These are phyloP conservation scores for Colletotrichum orchidophilum DNA, from an alignment of 2,329 filamentous ascomycete species.

Conservation along the genomic window DNA sequence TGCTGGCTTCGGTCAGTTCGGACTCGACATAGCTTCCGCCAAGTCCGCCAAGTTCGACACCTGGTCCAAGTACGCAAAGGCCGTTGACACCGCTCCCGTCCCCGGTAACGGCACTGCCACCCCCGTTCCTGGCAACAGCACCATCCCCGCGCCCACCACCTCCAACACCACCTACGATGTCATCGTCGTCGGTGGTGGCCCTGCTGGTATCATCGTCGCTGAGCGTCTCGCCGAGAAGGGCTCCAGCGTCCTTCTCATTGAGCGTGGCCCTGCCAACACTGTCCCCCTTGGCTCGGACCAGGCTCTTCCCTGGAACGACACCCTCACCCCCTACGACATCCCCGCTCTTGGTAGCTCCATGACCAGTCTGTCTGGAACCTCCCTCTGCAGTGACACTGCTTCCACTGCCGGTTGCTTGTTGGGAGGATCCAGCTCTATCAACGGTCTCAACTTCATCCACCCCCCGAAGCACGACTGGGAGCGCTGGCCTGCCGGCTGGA, in stretches of 20 bases:
- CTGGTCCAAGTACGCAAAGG: slow-evolving; percentile 29
- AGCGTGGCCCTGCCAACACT: slow-evolving; percentile 48
- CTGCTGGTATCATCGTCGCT: slow-evolving; percentile 47
- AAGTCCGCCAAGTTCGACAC: slow-evolving; percentile 42
- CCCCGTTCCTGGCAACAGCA: slow-evolving; percentile 37
- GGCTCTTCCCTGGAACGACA: slow-evolving; percentile 44
- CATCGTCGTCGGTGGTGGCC: slow-evolving; percentile 49
- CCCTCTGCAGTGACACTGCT: slow-evolving; percentile 47
- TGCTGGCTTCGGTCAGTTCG: slow-evolving; percentile 49
- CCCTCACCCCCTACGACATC: slow-evolving; percentile 43
- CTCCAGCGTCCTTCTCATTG: slow-evolving; percentile 47
- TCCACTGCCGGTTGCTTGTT: slow-evolving; percentile 48
- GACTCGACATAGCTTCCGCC: slow-evolving; percentile 42
- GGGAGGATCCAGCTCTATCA: slow-evolving; percentile 46
- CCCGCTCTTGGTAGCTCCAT: slow-evolving; percentile 41
- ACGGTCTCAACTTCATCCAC: slow-evolving; percentile 45
- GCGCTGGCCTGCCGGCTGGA: slow-evolving; percentile 43
- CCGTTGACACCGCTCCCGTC: slow-evolving; percentile 7
- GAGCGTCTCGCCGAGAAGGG: slow-evolving; percentile 48
- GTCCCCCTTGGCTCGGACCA: slow-evolving; percentile 42
- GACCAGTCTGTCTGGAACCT: slow-evolving; percentile 33
- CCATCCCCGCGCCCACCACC: slow-evolving; percentile 34
- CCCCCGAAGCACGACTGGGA: slow-evolving; percentile 45
- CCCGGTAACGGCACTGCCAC: slow-evolving; percentile 23
- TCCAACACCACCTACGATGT: slow-evolving; percentile 50